phyloP scores from a whole-genome alignment of 768 basidiomycete species.

The Leccinum uliginosum region DNA sequence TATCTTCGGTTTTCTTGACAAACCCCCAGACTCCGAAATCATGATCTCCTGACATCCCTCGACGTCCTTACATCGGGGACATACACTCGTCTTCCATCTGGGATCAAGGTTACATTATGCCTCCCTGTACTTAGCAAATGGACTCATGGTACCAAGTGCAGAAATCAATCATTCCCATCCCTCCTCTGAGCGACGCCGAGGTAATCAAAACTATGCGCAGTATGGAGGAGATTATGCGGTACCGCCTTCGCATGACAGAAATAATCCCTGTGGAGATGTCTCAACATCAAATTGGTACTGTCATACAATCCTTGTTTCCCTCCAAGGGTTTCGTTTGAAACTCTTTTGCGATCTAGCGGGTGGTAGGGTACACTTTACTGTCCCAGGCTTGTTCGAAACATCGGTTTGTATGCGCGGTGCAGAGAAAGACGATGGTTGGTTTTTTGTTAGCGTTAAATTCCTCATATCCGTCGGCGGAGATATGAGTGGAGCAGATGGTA shows the following conservation, averaged over 20 bases:
- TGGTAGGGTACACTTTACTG: constrained; percentile 76
- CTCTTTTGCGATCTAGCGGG: constrained; percentile 43
- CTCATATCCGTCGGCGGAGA: constrained; percentile 71
- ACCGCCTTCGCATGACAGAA: constrained; percentile 74
- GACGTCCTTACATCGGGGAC: constrained; percentile 85
- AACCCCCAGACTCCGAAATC: constrained; percentile 72
- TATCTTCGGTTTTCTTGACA: neutral
- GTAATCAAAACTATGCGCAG: constrained; percentile 62
- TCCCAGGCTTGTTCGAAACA: constrained; percentile 67
- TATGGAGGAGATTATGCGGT: constrained; percentile 76
- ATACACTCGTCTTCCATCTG: constrained; percentile 76
- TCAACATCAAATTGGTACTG: constrained; percentile 58
- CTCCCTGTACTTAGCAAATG: constrained; percentile 10
- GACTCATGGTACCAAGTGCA: constrained; percentile 31
- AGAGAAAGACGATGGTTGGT: constrained; percentile 73
- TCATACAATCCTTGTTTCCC: constrained; percentile 15
- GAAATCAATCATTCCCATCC: constrained; percentile 67
- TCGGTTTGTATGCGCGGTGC: constrained; percentile 73
- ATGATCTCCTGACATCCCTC: constrained; percentile 87
- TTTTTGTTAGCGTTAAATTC: constrained; percentile 76
- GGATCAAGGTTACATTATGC: constrained; percentile 59
- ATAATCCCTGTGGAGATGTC: constrained; percentile 81
- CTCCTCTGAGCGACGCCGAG: constrained; percentile 62
- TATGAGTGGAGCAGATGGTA: constrained; percentile 67
- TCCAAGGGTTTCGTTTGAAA: constrained; percentile 10